Conservation (phyloP, 225 moss, liverwort and hornwort genomes). For the Pleurozium schreberi region DNA sequence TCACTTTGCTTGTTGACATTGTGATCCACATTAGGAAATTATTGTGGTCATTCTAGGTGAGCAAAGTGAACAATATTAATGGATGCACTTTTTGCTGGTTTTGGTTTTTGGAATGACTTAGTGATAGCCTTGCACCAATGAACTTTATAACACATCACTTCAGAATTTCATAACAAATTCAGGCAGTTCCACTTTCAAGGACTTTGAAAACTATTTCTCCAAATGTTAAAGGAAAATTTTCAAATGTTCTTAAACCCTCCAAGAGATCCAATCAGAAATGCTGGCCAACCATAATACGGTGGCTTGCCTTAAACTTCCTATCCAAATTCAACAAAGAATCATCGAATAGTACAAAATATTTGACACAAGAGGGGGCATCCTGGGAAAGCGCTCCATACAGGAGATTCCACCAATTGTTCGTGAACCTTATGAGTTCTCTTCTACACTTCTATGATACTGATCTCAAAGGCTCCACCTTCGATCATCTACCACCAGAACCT, state of each 20-base stretch:
- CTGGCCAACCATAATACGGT: neutral
- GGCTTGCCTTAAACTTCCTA: neutral
- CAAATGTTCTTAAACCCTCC: no score
- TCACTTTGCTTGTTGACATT: neutral
- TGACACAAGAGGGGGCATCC: neutral
- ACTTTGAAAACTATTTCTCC: neutral
- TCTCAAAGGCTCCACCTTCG: neutral
- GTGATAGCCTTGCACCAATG: rapidly evolving
- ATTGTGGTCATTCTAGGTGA: neutral
- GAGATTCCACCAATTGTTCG: neutral
- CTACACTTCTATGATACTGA: neutral
- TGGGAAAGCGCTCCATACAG: neutral
- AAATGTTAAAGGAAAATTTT: no score
- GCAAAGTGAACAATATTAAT: neutral
- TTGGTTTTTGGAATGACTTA: rapidly evolving
- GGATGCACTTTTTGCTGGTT: no score
- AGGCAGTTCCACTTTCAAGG: neutral
- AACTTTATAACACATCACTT: neutral
- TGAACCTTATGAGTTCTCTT: neutral
- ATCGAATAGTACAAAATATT: neutral
- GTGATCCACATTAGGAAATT: neutral
- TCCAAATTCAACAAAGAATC: neutral
- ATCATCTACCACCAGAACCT: neutral
- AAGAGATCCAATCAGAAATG: neutral
- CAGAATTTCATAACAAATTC: neutral